These are phyloP conservation scores for Wickerhamiella shivajii DNA, from an alignment of 805 yeast genomes.

Conservation along the genomic window DNA sequence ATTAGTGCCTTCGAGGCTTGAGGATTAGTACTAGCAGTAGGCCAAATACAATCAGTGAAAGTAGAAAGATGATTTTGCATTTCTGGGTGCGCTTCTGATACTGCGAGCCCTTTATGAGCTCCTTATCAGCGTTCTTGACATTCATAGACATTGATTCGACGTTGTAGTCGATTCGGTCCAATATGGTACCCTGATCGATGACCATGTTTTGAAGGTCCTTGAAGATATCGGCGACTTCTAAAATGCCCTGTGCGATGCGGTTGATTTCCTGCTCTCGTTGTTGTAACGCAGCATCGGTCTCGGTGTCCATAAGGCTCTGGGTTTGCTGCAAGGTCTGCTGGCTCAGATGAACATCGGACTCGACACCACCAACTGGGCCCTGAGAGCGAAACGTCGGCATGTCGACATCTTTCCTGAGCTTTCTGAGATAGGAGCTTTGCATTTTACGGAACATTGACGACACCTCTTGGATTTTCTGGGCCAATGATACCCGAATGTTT, in stretches of 20 bases:
- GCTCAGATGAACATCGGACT: constrained; percentile 24
- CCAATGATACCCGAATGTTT: constrained; percentile 73
- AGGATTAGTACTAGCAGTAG: constrained; percentile 55
- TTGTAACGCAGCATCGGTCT: constrained; percentile 27
- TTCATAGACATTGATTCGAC: constrained; percentile 65
- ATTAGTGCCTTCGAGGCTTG: constrained; percentile 26
- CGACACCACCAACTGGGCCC: no score
- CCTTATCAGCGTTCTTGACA: constrained; percentile 61
- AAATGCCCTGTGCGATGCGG: constrained; percentile 81
- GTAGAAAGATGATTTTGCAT: constrained; percentile 69
- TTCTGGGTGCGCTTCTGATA: constrained; percentile 84
- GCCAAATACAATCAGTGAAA: constrained; percentile 56
- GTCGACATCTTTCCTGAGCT: constrained; percentile 59
- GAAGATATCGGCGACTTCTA: constrained; percentile 86
- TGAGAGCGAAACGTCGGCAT: constrained; percentile 20
- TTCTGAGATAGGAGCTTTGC: constrained; percentile 79
- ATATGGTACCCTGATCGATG: constrained; percentile 86
- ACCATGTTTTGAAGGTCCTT: constrained; percentile 84
- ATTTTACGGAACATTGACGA: constrained; percentile 69
- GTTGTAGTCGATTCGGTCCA: constrained; percentile 90
- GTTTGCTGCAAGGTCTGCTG: constrained; percentile 24
- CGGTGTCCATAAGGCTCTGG: constrained; percentile 18
- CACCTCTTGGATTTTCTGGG: constrained; percentile 64
- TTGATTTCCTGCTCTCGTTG: constrained; percentile 84
- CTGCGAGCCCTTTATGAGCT: constrained; percentile 56